Evolutionary conservation across 306 rosid species (phyloP).

Genomic region (Benincasa hispida): DNA sequence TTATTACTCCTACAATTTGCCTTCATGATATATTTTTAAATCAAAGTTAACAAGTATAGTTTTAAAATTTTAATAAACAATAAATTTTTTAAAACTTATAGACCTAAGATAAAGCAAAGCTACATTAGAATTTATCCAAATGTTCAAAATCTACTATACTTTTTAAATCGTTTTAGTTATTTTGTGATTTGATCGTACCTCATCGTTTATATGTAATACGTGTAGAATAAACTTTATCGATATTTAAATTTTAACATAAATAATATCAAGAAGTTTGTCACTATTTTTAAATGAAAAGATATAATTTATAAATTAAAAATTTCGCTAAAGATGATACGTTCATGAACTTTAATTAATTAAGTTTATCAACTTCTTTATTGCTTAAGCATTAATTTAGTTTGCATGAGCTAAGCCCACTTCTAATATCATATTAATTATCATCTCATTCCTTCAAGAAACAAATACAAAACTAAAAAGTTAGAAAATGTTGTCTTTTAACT

Average conservation of each 20-base stretch:
- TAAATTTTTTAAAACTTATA: no score
- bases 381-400: neutral
- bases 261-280: neutral
- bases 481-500: neutral
- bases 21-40: no score
- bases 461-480: neutral
- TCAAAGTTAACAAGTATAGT: no score
- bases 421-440: neutral
- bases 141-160: no score
- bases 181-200: no score
- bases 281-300: neutral
- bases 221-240: no score
- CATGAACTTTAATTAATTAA: neutral
- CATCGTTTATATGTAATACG: no score
- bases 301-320: neutral
- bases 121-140: no score
- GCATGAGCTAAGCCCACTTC: neutral
- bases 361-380: constrained; percentile 2
- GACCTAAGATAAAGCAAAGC: no score
- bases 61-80: no score
- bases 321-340: neutral
- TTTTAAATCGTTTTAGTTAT: no score
- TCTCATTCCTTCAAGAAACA: neutral
- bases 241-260: neutral
- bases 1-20: neutral